These are phyloP conservation scores for Saprolegnia parasitica DNA, from an alignment of 352 stramenopile genomes.

Conservation along the genomic window DNA sequence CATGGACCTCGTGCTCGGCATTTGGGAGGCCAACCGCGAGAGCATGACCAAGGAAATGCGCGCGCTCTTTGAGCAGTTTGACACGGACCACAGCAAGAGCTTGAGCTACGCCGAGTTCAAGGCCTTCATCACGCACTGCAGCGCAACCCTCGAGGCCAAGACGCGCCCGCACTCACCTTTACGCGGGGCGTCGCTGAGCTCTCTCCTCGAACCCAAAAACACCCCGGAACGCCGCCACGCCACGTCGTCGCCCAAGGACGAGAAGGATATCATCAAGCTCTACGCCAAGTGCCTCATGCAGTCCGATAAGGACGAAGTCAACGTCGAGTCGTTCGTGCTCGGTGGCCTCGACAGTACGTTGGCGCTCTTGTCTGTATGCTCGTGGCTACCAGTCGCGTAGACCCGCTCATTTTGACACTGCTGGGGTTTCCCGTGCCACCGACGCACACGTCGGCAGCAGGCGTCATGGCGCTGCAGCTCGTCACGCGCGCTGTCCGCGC, in stretches of 20 bases:
- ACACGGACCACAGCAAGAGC: constrained; percentile 25
- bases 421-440: constrained; percentile 25
- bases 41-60: constrained; percentile 24
- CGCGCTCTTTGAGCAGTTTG: constrained; percentile 24
- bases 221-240: neutral
- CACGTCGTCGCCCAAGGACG: neutral
- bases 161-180: neutral
- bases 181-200: neutral
- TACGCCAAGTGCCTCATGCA: constrained; percentile 30
- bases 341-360: constrained; percentile 26
- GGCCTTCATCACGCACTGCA: constrained; percentile 25
- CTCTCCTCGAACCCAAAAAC: neutral
- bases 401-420: constrained; percentile 22
- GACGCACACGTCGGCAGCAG: constrained; percentile 18
- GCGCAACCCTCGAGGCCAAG: neutral
- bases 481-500: constrained; percentile 14
- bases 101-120: constrained; percentile 28
- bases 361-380: neutral
- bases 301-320: constrained; percentile 25
- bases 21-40: constrained; percentile 16
- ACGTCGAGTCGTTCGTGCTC: constrained; percentile 29
- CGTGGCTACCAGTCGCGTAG: neutral
- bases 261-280: constrained; percentile 28
- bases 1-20: constrained; percentile 22
- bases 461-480: constrained; percentile 22